Evolutionary conservation across 1,284 basidiomycete genomes (phyloP), one percentile per base, ranked within the genome.

Genomic region (Trichosporon faecale): DNA sequence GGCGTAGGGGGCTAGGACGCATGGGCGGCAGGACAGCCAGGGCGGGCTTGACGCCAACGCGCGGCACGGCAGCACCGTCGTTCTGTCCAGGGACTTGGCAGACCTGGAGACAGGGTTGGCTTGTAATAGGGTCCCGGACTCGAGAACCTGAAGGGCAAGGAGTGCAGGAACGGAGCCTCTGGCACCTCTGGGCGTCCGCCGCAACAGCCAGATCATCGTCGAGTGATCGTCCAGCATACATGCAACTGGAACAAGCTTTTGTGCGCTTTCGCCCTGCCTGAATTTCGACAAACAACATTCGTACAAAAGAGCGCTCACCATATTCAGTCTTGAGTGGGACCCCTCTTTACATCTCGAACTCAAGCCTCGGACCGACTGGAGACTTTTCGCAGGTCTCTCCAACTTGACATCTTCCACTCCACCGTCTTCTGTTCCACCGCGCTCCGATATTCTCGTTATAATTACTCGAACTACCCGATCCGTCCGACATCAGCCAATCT

Each of bases 141-240:
- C 57, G 55, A 27, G 14, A 5, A 11, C 55, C 55, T 29, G 25
- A 60, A 60, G 55, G 55, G 25, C 16, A 31, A 1, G 55, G 55
- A 31, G 55, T 14, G 55, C 27, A 60, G 27, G 55, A 16, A 29
- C 14, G n/a, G 55, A 60, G 55, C 27, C 55, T 27, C 27, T 31
- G 25, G 29, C 55, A 18, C 55, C 35, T 60, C 27, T 25, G 23
- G 23, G 49, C 23, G 49, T 23, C 49, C 49, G 49, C 7, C 27
- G 57, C 57, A 61, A 31, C 27, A 61, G 27, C 29, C 57, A 61
- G 57, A 61, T 61, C 57, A 29, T 18, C 27, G 18, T 61, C 57
- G 57, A 61, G 57, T 61, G 57, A 61, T 61, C 57, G 57, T 31
- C 57, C 57, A 61, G 57, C 31, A 29, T 31, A 61, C 57, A 33